phyloP scores from a whole-genome alignment of 176 grass and related monocot species.

The Carex littledalei region DNA sequence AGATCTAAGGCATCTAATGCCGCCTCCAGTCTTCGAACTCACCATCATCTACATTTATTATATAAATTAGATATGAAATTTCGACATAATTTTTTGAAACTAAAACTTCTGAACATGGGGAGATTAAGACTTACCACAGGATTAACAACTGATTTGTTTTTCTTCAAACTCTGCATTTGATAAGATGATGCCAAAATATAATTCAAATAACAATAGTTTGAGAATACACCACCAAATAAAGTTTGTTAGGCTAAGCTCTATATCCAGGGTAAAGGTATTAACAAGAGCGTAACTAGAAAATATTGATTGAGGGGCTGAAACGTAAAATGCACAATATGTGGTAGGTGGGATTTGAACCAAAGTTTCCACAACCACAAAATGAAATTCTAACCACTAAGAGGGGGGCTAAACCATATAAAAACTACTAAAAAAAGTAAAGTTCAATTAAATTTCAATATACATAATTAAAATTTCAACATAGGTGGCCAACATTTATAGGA shows the following conservation, averaged over 20 bases:
- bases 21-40: slow-evolving; percentile 86
- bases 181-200: slow-evolving; percentile 5
- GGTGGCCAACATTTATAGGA: not conserved
- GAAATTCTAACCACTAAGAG: no score
- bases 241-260: not conserved
- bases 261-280: not conserved
- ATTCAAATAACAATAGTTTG: not conserved
- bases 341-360: no score
- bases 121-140: slow-evolving; percentile 56
- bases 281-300: no score
- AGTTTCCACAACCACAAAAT: no score
- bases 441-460: no score
- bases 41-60: slow-evolving; percentile 64
- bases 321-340: no score
- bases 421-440: no score
- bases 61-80: not conserved
- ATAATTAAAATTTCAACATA: no score
- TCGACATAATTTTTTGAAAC: not conserved
- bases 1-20: slow-evolving; percentile 54
- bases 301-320: no score
- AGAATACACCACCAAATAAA: not conserved
- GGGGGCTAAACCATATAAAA: no score
- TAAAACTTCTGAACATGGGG: not conserved
- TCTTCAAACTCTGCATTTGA: slow-evolving; percentile 59
- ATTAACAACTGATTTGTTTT: slow-evolving; percentile 60